phyloP scores from a whole-genome alignment of 441 rosid genomes.

The Capsella rubella region DNA sequence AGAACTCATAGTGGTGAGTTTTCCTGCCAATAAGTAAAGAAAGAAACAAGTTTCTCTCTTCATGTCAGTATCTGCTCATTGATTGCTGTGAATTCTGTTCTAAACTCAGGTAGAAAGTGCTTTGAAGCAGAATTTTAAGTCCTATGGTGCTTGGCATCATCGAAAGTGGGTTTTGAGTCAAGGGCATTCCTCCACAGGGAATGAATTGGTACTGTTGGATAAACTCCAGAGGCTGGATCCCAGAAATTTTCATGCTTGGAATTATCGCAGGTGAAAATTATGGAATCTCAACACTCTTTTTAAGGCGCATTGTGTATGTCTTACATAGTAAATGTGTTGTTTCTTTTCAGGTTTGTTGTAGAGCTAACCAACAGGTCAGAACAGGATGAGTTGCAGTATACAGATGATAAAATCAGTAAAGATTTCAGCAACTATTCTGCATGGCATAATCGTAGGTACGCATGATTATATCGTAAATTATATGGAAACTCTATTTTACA shows the following conservation, averaged over 20 bases:
- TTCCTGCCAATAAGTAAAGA: constrained; percentile 2
- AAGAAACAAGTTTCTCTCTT: neutral
- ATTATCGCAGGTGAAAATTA: constrained; percentile 72
- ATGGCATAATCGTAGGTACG: constrained; percentile 94
- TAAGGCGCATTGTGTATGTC: constrained; percentile 7
- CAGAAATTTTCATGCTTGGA: constrained; percentile 93
- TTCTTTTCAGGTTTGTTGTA: constrained; percentile 67
- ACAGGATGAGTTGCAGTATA: constrained; percentile 79
- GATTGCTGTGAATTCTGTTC: constrained; percentile 1
- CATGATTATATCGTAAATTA: neutral
- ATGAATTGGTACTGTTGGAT: constrained; percentile 70
- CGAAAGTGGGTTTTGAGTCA: constrained; percentile 88
- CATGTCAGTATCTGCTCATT: neutral
- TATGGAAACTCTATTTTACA: constrained; percentile 1
- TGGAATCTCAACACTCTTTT: neutral
- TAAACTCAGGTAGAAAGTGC: constrained; percentile 73
- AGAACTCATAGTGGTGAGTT: constrained; percentile 74
- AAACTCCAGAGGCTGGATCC: constrained; percentile 71
- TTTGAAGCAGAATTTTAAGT: constrained; percentile 75
- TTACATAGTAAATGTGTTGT: constrained; percentile 23
- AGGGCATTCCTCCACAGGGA: constrained; percentile 70
- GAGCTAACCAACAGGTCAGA: constrained; percentile 70
- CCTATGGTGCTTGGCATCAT: constrained; percentile 95
- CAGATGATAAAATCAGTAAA: constrained; percentile 60
- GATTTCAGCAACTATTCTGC: constrained; percentile 96